Evolutionary conservation across 1,284 basidiomycete species (phyloP).

Genomic region (Schizophyllum commune): DNA sequence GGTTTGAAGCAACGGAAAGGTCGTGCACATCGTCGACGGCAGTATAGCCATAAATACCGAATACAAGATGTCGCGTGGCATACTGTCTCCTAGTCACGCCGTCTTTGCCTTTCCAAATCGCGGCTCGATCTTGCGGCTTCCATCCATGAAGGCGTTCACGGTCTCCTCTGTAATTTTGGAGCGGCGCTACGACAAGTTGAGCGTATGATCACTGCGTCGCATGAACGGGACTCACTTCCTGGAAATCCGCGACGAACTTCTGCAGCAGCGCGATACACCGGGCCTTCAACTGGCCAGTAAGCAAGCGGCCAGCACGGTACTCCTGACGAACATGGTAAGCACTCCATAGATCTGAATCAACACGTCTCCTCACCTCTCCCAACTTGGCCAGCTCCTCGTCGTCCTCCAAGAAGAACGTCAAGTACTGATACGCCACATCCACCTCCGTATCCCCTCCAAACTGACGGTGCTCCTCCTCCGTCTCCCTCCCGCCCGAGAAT

Average conservation of each 20-base stretch:
- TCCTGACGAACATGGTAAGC: slow-evolving; percentile 42
- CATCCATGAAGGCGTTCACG: slow-evolving; percentile 80
- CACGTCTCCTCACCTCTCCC: slow-evolving; percentile 59
- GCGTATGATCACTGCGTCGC: too few species aligned
- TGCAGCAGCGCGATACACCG: slow-evolving; percentile 84
- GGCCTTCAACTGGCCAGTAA: slow-evolving; percentile 92
- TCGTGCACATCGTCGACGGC: neutral
- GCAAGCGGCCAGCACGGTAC: slow-evolving; percentile 82
- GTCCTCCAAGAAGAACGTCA: slow-evolving; percentile 96
- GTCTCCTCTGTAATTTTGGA: slow-evolving; percentile 77
- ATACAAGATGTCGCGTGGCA: neutral
- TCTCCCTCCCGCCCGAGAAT: slow-evolving; percentile 87
- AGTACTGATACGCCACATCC: slow-evolving; percentile 94
- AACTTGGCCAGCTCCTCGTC: slow-evolving; percentile 80
- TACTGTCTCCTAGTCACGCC: neutral
- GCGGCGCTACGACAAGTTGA: slow-evolving; percentile 60
- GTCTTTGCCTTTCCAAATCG: neutral
- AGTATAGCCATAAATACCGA: neutral
- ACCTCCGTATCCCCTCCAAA: slow-evolving; percentile 93
- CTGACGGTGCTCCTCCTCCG: slow-evolving; percentile 87
- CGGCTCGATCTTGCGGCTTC: slow-evolving; percentile 71
- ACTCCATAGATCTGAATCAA: neutral
- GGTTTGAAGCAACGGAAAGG: too few species aligned
- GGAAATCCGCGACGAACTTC: slow-evolving; percentile 82
- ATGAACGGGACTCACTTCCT: slow-evolving; percentile 84